phyloP scores from a whole-genome alignment of 139 green algal genomes.

The Chlorella sp. region DNA sequence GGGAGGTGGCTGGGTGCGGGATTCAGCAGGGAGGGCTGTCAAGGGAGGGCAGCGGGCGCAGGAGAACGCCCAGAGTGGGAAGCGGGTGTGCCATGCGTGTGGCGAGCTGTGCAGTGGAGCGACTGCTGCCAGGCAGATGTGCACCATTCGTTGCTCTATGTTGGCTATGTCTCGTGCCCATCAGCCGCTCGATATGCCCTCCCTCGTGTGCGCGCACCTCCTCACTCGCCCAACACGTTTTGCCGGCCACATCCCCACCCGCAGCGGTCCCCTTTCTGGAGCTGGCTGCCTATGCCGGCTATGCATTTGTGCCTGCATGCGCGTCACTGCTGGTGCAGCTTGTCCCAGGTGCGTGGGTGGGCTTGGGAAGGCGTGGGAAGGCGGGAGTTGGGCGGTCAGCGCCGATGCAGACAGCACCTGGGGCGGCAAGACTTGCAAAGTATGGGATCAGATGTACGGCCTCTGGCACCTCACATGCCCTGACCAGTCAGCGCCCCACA shows the following conservation, averaged over 20 bases:
- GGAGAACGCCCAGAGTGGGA: background rate
- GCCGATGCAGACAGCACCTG: background rate
- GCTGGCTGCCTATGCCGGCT: constrained; percentile 87
- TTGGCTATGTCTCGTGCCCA: too few species aligned
- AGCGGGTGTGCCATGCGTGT: background rate
- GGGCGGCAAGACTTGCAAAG: background rate
- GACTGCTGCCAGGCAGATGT: too few species aligned
- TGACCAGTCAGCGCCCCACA: too few species aligned
- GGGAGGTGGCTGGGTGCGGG: background rate
- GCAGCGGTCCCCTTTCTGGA: constrained; percentile 80
- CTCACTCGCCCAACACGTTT: background rate
- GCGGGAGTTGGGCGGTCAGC: background rate
- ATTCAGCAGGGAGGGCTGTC: background rate
- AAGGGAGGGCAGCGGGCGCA: background rate
- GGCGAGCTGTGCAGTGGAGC: too few species aligned
- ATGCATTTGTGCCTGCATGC: constrained; percentile 77
- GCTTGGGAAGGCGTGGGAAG: background rate
- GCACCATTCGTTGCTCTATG: too few species aligned
- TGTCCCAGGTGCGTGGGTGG: background rate
- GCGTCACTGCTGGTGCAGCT: constrained; percentile 28
- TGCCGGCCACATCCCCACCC: background rate
- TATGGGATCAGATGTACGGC: too few species aligned
- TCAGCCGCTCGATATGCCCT: too few species aligned
- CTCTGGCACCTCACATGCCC: too few species aligned
- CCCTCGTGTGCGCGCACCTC: background rate